Evolutionary conservation across 345 rosid genomes (phyloP), one percentile per base, ranked within the genome.

Genomic region (Sonneratia alba): DNA sequence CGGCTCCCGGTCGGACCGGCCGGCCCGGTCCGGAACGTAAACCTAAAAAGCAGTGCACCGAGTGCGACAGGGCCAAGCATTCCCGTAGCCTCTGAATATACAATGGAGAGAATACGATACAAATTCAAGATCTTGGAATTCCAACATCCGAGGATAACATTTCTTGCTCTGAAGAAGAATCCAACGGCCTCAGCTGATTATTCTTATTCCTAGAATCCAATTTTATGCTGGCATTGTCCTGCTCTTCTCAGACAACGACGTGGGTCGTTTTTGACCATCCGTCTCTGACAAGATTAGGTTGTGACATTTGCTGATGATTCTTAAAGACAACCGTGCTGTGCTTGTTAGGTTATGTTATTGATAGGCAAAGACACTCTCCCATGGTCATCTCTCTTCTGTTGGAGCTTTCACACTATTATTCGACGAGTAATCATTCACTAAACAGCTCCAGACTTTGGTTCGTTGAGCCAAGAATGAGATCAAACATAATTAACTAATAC

Each of bases 21-120:
- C n/a, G n/a, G n/a, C n/a, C n/a, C n/a, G n/a, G n/a, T n/a, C n/a
- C n/a, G 78, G 88, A 85, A 66, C 91, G 83, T 45, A 87, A 85
- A 79, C 87, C 85, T 24, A 88, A 87, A 84, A 91, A 84, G 80
- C 95, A 82, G 78, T 77, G 75, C 75, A 80, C 87, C 27, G 71
- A 72, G 81, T 71, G 79, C 75, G 37, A 80, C 76, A n/a, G 85
- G 81, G 80, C 92, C 93, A 22, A 77, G 76, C 71, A 65, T 80
- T 43, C 71, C 81, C 3, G 14, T 57, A 42, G 48, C 83, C 57
- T 32, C 86, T 27, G 32, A 24, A 62, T 79, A n/a, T 77, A 74
- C 72, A 80, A 61, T 3, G 82, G 81, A 68, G 83, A 84, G 71
- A 83, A 70, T 73, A 68, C 87, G 0, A 75, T 78, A 48, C 51